Conservation (phyloP, 2,329 filamentous ascomycete genomes). For the Cladobotryum mycophilum region DNA sequence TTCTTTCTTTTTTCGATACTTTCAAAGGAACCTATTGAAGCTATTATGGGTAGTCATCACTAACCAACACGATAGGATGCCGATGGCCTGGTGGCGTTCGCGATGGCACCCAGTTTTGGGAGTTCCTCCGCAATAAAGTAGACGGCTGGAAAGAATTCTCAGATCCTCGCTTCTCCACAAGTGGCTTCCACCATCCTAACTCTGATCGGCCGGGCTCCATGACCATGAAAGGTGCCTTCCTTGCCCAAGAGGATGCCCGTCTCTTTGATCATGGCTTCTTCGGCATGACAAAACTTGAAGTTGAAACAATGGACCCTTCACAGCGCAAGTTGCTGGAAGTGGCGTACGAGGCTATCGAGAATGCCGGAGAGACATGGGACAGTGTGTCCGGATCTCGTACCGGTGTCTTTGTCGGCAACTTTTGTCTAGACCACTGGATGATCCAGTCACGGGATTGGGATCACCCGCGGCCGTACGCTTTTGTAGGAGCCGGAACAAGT, state of each 20-base stretch:
- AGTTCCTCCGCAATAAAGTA: too few species aligned
- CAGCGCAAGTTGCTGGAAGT: conserved; percentile 36
- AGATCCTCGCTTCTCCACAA: too few species aligned
- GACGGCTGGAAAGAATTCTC: too few species aligned
- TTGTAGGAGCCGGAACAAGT: conserved; percentile 28
- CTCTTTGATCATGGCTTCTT: conserved; percentile 16
- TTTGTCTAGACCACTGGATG: not conserved
- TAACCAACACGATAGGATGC: too few species aligned
- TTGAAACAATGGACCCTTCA: conserved; percentile 36
- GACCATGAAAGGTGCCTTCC: conserved; percentile 18
- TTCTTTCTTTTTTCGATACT: too few species aligned
- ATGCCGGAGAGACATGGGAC: conserved; percentile 27
- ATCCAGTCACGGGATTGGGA: not conserved
- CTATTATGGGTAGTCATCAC: too few species aligned
- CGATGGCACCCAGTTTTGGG: too few species aligned
- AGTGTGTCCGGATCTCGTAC: conserved; percentile 16
- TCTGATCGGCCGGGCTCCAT: too few species aligned
- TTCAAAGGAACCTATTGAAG: too few species aligned
- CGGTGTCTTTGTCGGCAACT: conserved; percentile 5
- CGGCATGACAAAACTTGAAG: conserved; percentile 9
- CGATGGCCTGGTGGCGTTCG: too few species aligned
- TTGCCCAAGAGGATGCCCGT: conserved; percentile 18
- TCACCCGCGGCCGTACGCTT: too few species aligned
- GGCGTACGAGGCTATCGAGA: conserved; percentile 36
- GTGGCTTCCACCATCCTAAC: too few species aligned